These are phyloP conservation scores for Rauvolfia tetraphylla DNA, from an alignment of 257 asterid genomes.

Conservation along the genomic window DNA sequence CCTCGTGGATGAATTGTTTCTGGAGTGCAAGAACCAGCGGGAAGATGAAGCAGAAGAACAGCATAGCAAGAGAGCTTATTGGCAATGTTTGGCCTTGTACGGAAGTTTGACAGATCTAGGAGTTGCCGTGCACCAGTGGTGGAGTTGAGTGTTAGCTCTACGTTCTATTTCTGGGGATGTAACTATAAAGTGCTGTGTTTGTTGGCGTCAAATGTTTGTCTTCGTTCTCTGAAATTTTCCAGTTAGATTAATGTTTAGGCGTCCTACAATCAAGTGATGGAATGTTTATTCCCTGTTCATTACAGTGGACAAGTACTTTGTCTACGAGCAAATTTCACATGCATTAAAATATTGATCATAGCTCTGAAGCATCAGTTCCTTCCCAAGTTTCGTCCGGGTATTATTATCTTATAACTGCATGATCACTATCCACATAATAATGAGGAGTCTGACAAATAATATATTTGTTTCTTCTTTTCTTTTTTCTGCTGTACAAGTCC, in stretches of 20 bases:
- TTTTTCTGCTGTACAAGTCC: neutral
- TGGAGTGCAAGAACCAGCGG: constrained; percentile 13
- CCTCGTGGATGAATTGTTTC: constrained; percentile 14
- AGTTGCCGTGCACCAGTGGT: constrained; percentile 68
- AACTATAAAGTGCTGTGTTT: no score
- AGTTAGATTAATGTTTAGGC: neutral
- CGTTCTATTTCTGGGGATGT: no score
- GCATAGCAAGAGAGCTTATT: constrained; percentile 45
- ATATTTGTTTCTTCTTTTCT: neutral
- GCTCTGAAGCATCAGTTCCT: neutral
- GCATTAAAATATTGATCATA: no score
- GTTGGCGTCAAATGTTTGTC: neutral
- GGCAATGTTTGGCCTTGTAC: constrained; percentile 59
- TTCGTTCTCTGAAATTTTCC: neutral
- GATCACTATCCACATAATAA: neutral
- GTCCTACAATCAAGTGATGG: no score
- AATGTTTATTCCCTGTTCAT: no score
- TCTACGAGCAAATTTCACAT: no score
- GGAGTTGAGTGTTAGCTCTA: no score
- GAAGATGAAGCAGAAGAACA: constrained; percentile 20
- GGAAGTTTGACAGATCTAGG: constrained; percentile 54
- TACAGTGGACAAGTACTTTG: no score
- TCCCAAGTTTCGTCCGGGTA: neutral
- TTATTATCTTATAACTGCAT: neutral
- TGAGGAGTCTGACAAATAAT: neutral